Evolutionary conservation across 176 grass and related monocot genomes (phyloP).

Genomic region (Oryza glaberrima): DNA sequence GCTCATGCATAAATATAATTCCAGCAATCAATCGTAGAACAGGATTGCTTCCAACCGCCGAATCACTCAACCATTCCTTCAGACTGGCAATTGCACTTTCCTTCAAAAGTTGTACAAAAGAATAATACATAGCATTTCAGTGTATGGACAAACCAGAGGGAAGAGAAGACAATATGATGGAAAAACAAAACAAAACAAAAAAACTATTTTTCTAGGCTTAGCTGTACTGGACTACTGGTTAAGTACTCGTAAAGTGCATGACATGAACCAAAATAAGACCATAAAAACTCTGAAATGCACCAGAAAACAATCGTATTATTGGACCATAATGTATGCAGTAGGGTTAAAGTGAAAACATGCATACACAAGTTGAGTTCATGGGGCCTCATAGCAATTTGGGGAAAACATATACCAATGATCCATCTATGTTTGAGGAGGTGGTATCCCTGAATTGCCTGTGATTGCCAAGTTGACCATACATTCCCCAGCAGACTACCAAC

Average conservation of each 20-base stretch:
- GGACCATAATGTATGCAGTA: neutral
- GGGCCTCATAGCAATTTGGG: neutral
- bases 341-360: neutral
- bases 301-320: neutral
- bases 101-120: slow-evolving; percentile 44
- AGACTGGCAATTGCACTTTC: slow-evolving; percentile 65
- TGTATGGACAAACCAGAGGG: neutral
- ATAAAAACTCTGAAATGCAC: neutral
- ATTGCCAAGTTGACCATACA: neutral
- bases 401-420: neutral
- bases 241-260: neutral
- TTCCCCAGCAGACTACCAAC: neutral
- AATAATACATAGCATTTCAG: slow-evolving; percentile 37
- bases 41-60: slow-evolving; percentile 71
- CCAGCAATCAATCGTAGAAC: slow-evolving; percentile 62
- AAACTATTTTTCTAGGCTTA: neutral
- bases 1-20: slow-evolving; percentile 75
- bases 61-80: slow-evolving; percentile 72
- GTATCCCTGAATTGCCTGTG: neutral
- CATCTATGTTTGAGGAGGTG: neutral
- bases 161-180: neutral
- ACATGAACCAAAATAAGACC: neutral
- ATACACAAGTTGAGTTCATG: neutral
- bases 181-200: neutral
- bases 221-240: neutral